Evolutionary conservation across 306 rosid genomes (phyloP).

Genomic region (Trichosanthes cucumerina): DNA sequence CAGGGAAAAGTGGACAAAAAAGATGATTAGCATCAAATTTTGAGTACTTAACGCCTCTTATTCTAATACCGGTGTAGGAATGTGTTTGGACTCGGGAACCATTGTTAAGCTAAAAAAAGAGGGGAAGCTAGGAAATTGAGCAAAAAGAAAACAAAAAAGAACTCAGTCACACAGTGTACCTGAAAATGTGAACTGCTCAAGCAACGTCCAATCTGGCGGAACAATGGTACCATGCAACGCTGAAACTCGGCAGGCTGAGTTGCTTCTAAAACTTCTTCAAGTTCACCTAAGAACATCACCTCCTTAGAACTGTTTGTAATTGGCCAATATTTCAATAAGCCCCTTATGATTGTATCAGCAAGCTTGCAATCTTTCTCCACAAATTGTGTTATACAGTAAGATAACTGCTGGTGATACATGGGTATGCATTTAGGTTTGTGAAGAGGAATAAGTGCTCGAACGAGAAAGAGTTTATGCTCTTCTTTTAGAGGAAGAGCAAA

Average conservation of each 20-base stretch:
- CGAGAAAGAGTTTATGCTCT: conserved; percentile 95
- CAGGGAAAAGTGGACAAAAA: background rate
- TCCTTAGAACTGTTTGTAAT: conserved; percentile 93
- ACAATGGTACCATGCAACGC: conserved; percentile 79
- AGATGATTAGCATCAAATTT: background rate
- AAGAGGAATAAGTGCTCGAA: conserved; percentile 89
- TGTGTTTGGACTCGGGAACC: background rate
- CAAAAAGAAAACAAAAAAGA: conserved; percentile 1
- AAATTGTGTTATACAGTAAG: conserved; percentile 87
- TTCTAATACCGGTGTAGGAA: background rate
- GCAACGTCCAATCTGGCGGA: conserved; percentile 71
- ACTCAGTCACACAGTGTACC: conserved; percentile 36
- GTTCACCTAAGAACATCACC: conserved; percentile 95
- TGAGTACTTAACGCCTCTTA: background rate
- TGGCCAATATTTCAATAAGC: conserved; percentile 93
- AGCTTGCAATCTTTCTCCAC: conserved; percentile 98
- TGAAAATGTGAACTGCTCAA: conserved; percentile 96
- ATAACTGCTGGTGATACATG: conserved; percentile 90
- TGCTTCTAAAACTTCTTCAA: conserved; percentile 94
- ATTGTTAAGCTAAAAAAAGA: background rate
- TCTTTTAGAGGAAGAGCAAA: conserved; percentile 94
- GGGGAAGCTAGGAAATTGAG: conserved; percentile 13
- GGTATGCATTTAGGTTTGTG: conserved; percentile 92
- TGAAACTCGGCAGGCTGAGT: conserved; percentile 94
- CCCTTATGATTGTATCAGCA: conserved; percentile 87